A percentile compares a stretch with the other conserved stretches of the same genome.
Evolutionary conservation across 306 rosid genomes (phyloP).

Genomic region (Fragaria vesca): DNA sequence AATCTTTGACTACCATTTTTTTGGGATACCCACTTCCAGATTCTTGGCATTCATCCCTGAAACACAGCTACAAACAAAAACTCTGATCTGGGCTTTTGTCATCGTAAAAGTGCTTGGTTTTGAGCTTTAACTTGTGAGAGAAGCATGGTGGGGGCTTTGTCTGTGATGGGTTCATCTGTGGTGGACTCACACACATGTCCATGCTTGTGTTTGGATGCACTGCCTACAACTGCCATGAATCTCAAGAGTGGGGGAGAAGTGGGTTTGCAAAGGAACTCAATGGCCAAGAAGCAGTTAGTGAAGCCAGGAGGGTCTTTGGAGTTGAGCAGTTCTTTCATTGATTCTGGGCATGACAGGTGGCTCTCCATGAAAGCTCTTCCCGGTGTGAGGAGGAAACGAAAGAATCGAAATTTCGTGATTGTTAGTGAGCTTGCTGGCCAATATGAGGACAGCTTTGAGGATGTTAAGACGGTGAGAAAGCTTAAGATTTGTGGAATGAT

Average conservation of each 20-base stretch:
- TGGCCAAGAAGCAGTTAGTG: conserved; percentile 41
- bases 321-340: conserved; percentile 66
- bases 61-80: not conserved
- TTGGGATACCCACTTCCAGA: conserved; percentile 36
- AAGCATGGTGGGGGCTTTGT: conserved; percentile 72
- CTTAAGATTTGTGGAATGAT: not conserved
- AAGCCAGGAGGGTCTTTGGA: conserved; percentile 38
- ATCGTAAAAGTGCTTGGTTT: not conserved
- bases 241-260: conserved; percentile 63
- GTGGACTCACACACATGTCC: conserved; percentile 85
- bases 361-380: conserved; percentile 36
- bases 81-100: conserved; percentile 23
- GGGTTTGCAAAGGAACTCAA: conserved; percentile 47
- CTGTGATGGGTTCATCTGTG: conserved; percentile 66
- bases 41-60: conserved; percentile 16
- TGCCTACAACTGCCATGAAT: conserved; percentile 56
- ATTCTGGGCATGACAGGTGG: conserved; percentile 60
- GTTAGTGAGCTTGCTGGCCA: conserved; percentile 84
- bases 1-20: conserved; percentile 49
- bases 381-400: conserved; percentile 54
- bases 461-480: conserved; percentile 72
- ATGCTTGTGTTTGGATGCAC: conserved; percentile 79
- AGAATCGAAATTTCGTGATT: conserved; percentile 45
- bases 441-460: conserved; percentile 77
- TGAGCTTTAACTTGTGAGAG: conserved; percentile 20